Percentiles rank a stretch among this genome's conserved stretches.
Conservation (phyloP, 805 yeast species). For the Metschnikowia orientalis region DNA sequence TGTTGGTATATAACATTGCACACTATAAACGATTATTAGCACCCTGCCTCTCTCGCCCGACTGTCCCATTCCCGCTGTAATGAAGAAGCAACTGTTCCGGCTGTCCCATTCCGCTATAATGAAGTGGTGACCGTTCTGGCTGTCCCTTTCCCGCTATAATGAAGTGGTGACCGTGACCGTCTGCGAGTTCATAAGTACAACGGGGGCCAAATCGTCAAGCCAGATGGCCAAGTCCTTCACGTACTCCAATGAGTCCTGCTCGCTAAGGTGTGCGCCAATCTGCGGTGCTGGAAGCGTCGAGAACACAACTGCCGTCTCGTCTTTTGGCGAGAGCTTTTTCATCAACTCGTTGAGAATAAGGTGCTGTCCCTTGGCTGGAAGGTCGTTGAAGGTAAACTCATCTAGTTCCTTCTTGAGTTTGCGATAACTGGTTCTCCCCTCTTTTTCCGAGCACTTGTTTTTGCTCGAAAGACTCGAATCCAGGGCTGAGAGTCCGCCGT, state of each 20-base stretch:
- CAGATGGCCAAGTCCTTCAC: constrained; percentile 72
- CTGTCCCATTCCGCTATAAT: too few species aligned
- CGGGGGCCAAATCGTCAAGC: constrained; percentile 81
- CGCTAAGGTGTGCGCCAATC: constrained; percentile 72
- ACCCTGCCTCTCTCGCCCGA: too few species aligned
- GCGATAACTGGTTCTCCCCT: constrained; percentile 21
- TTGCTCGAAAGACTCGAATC: constrained; percentile 1
- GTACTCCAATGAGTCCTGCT: constrained; percentile 67
- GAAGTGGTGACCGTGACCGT: constrained; percentile 96
- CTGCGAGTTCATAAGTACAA: constrained; percentile 79
- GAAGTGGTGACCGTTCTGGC: too few species aligned
- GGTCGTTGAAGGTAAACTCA: constrained; percentile 62
- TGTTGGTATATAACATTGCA: too few species aligned
- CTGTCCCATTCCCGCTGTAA: too few species aligned
- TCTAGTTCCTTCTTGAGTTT: constrained; percentile 37
- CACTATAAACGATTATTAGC: too few species aligned
- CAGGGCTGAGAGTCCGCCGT: constrained; percentile 3
- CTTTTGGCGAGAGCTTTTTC: constrained; percentile 52
- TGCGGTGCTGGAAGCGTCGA: constrained; percentile 89
- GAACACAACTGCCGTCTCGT: constrained; percentile 65
- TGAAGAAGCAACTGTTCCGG: too few species aligned
- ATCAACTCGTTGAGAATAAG: constrained; percentile 82
- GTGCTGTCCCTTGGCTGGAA: constrained; percentile 93
- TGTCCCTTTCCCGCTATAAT: constrained; percentile 41
- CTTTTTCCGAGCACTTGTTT: constrained; percentile 9